Evolutionary conservation across 371 early-diverging fungal species (phyloP).

Genomic region (Haplosporangium sp.): DNA sequence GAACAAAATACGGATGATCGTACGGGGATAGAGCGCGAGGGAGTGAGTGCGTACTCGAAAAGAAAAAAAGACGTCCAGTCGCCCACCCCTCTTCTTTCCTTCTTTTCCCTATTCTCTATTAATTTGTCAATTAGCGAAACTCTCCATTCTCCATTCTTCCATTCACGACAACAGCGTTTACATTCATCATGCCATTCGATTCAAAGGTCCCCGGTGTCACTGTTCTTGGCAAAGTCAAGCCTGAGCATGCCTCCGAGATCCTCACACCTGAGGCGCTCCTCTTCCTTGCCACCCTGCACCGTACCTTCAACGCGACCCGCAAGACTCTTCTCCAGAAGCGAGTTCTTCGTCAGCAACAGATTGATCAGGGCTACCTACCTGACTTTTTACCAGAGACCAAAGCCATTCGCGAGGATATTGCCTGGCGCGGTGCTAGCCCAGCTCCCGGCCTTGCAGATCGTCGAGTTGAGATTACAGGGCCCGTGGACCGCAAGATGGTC

Average conservation of each 20-base stretch:
- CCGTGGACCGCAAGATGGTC: conserved; percentile 98
- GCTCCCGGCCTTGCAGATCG: conserved; percentile 94
- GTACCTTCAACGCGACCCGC: conserved; percentile 88
- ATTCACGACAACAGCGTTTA: not conserved
- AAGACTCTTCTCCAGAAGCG: conserved; percentile 81
- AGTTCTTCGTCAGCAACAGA: conserved; percentile 76
- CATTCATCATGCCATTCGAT: conserved; percentile 45
- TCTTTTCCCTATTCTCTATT: not conserved
- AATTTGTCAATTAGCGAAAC: too few relatives aligned
- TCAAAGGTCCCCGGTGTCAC: conserved; percentile 71
- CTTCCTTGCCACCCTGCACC: conserved; percentile 88
- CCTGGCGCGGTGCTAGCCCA: conserved; percentile 90
- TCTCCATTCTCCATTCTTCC: not conserved
- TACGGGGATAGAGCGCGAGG: not conserved
- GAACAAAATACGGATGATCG: too few relatives aligned
- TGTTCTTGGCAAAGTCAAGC: conserved; percentile 71
- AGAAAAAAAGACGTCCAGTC: not conserved
- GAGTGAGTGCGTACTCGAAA: not conserved
- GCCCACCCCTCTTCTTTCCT: conserved; percentile 27
- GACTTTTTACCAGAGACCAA: conserved; percentile 94
- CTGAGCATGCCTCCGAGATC: conserved; percentile 69
- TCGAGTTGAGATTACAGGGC: conserved; percentile 97
- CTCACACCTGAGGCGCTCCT: conserved; percentile 82
- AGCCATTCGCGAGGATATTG: conserved; percentile 85
- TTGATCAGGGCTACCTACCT: conserved; percentile 86